Evolutionary conservation across 129 eudicot genomes (phyloP).

Genomic region (Smallanthus sonchifolius): DNA sequence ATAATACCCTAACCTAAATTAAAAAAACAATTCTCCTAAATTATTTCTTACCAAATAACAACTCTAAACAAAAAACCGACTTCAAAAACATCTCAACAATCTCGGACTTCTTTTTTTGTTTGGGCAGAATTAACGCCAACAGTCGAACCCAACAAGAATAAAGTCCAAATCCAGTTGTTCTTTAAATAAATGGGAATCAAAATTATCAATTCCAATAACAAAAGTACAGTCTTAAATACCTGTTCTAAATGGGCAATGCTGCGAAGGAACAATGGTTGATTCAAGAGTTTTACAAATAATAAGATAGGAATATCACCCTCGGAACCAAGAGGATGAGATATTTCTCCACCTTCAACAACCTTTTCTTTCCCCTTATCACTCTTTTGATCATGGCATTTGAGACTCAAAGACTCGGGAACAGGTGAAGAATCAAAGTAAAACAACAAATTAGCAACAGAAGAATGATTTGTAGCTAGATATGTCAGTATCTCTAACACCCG

Average conservation of each 20-base stretch:
- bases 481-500: slow-evolving; percentile 85
- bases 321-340: slow-evolving; percentile 19
- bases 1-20: too few species aligned
- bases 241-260: slow-evolving; percentile 88
- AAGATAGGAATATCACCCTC: slow-evolving; percentile 62
- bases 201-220: neutral
- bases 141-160: too few species aligned
- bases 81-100: too few species aligned
- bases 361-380: slow-evolving; percentile 76
- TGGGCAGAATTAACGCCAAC: too few species aligned
- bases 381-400: slow-evolving; percentile 31
- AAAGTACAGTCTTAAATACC: slow-evolving; percentile 40
- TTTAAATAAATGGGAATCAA: neutral
- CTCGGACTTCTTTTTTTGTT: too few species aligned
- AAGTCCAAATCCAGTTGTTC: neutral
- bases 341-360: slow-evolving; percentile 43
- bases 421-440: slow-evolving; percentile 71
- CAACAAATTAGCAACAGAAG: slow-evolving; percentile 69
- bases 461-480: slow-evolving; percentile 82
- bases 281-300: slow-evolving; percentile 67
- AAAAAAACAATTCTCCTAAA: too few species aligned
- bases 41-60: too few species aligned
- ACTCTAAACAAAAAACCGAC: too few species aligned
- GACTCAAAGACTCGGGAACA: slow-evolving; percentile 44
- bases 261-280: slow-evolving; percentile 76